Percentiles rank a stretch among this genome's conserved stretches.
Evolutionary conservation across 495 filamentous ascomycete species (phyloP).

Genomic region (Talaromyces adpressus): DNA sequence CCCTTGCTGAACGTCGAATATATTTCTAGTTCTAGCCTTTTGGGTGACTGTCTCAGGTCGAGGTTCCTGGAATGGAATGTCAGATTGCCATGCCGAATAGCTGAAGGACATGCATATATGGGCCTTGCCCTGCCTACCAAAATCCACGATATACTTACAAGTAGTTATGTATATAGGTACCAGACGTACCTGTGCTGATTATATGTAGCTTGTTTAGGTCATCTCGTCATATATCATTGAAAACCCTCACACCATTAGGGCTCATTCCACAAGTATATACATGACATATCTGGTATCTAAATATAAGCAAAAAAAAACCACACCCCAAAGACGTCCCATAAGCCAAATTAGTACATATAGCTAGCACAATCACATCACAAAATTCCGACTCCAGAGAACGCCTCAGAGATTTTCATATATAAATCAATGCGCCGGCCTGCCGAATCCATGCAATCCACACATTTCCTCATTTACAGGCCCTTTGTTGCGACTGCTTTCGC

Average conservation of each 20-base stretch:
- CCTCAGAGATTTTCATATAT: not conserved
- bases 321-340: not conserved
- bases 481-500: constrained; percentile 16
- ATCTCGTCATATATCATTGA: not conserved
- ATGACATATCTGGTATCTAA: constrained; percentile 1
- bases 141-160: too few relatives aligned
- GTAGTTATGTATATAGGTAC: too few relatives aligned
- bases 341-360: not conserved
- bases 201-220: not conserved
- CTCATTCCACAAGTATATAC: not conserved
- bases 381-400: not conserved
- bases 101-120: not conserved
- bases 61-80: not conserved
- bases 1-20: not conserved
- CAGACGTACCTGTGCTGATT: not conserved
- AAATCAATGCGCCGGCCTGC: not conserved
- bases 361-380: not conserved
- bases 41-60: not conserved
- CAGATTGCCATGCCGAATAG: not conserved
- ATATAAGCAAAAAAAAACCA: not conserved
- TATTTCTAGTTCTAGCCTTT: not conserved
- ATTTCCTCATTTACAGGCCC: not conserved
- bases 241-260: not conserved
- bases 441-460: not conserved
- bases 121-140: too few relatives aligned